Evolutionary conservation across 2,329 filamentous ascomycete genomes (phyloP).

Genomic region (Fusarium sp.): DNA sequence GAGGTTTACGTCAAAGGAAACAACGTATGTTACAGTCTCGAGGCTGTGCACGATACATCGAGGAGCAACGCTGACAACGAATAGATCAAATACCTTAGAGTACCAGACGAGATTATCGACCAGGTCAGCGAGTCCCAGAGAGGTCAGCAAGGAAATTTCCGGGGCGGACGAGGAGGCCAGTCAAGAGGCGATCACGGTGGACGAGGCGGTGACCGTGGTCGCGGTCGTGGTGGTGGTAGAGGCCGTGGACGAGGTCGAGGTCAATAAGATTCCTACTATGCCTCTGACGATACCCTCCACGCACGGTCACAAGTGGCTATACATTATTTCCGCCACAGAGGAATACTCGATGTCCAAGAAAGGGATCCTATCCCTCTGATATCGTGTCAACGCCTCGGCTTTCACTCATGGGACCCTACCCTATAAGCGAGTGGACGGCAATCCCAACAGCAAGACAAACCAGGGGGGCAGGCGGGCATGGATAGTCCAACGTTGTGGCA

Average conservation of each 20-base stretch:
- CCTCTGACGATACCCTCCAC: conserved; percentile 12
- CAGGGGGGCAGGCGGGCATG: background rate
- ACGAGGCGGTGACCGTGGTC: conserved; percentile 59
- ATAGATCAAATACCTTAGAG: conserved; percentile 97
- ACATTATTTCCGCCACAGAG: conserved; percentile 3
- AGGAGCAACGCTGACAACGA: conserved; percentile 18
- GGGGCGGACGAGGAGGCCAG: conserved; percentile 71
- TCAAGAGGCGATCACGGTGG: conserved; percentile 69
- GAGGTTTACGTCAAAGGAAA: conserved; percentile 98
- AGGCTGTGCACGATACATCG: background rate
- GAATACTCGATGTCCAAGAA: conserved; percentile 5
- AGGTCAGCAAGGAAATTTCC: conserved; percentile 70
- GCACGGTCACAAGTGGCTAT: background rate
- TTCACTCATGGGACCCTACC: conserved; percentile 2
- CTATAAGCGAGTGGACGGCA: conserved; percentile 15
- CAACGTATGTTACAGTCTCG: conserved; percentile 72
- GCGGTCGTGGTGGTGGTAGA: conserved; percentile 53
- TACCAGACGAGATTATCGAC: conserved; percentile 97
- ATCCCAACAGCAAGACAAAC: conserved; percentile 1
- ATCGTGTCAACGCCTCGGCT: conserved; percentile 4
- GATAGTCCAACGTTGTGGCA: background rate
- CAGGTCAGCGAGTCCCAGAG: conserved; percentile 93
- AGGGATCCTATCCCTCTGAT: conserved; percentile 7
- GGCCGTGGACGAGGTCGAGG: conserved; percentile 51
- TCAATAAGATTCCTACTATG: conserved; percentile 36